These are phyloP conservation scores for Rhodamnia argentea DNA, from an alignment of 345 rosid genomes.

Conservation along the genomic window DNA sequence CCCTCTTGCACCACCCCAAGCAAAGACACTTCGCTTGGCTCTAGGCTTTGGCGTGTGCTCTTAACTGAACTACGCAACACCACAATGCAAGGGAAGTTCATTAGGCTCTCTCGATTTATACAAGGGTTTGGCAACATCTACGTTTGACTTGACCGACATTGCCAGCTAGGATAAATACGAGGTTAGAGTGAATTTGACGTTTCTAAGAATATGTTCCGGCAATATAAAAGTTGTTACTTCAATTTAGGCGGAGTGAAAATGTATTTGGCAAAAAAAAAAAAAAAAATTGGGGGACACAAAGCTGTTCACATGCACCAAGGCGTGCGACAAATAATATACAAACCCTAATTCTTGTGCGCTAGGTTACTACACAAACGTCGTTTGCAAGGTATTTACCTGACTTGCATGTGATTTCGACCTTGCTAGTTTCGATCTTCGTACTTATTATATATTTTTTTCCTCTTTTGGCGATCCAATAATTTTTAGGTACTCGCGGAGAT, in stretches of 20 bases:
- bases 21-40: not conserved
- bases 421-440: not conserved
- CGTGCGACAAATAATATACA: not conserved
- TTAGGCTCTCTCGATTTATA: not conserved
- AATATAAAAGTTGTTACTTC: not conserved
- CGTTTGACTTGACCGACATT: not conserved
- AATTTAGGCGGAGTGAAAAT: not conserved
- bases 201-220: not conserved
- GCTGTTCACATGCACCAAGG: slow-evolving; percentile 1
- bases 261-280: not conserved
- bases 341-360: not conserved
- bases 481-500: not conserved
- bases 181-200: not conserved
- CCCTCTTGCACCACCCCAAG: not conserved
- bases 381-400: not conserved
- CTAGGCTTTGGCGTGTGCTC: not conserved
- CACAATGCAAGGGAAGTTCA: not conserved
- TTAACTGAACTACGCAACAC: not conserved
- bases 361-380: not conserved
- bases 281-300: not conserved
- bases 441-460: not conserved
- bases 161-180: not conserved
- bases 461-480: not conserved
- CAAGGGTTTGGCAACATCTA: not conserved
- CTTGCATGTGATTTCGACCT: not conserved